These are phyloP conservation scores for Penicillium argentinense DNA, from an alignment of 495 filamentous ascomycete species.

Conservation along the genomic window DNA sequence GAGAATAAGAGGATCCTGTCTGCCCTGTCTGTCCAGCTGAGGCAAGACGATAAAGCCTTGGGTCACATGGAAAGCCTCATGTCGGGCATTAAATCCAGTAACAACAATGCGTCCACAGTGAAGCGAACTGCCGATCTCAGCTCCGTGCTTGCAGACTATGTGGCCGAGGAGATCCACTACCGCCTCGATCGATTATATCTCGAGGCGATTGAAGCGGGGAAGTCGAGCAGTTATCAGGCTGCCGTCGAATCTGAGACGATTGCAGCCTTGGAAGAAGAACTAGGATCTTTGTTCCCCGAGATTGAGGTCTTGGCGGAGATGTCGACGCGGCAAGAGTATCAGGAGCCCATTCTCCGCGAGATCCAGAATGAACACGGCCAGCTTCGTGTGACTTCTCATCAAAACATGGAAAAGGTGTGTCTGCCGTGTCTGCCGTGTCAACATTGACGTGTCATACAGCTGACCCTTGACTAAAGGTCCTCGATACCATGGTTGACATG, in stretches of 20 bases:
- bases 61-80: slow-evolving; percentile 28
- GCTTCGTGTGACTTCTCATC: slow-evolving; percentile 28
- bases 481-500: slow-evolving; percentile 37
- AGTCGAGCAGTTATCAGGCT: background rate
- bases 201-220: slow-evolving; percentile 23
- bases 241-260: slow-evolving; percentile 17
- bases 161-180: slow-evolving; percentile 40
- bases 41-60: slow-evolving; percentile 40
- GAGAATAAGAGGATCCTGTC: slow-evolving; percentile 40
- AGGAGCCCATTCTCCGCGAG: slow-evolving; percentile 53
- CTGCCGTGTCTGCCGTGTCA: background rate
- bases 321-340: slow-evolving; percentile 58
- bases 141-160: slow-evolving; percentile 29
- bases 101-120: slow-evolving; percentile 28
- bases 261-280: slow-evolving; percentile 52
- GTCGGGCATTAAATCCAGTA: slow-evolving; percentile 27
- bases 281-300: slow-evolving; percentile 62
- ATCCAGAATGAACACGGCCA: slow-evolving; percentile 35
- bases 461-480: slow-evolving; percentile 29
- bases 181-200: slow-evolving; percentile 48
- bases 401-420: slow-evolving; percentile 39
- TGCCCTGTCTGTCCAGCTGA: slow-evolving; percentile 33
- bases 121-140: slow-evolving; percentile 31
- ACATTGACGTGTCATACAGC: background rate
- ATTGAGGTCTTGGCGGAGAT: slow-evolving; percentile 63